phyloP scores from a whole-genome alignment of 2,329 filamentous ascomycete species.

The Phialemoniopsis sp. region DNA sequence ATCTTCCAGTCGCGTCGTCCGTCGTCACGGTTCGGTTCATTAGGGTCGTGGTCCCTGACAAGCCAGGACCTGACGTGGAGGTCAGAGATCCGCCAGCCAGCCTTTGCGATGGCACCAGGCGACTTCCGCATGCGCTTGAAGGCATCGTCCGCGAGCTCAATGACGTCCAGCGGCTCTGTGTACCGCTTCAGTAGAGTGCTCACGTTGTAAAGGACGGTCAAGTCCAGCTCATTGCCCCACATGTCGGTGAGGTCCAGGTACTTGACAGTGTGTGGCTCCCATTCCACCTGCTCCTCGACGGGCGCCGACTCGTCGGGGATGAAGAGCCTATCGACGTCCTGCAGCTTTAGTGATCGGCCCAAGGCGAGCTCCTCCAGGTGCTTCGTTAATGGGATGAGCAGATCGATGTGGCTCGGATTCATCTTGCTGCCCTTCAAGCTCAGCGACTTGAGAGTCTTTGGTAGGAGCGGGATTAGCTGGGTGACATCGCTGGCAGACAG shows the following conservation, averaged over 20 bases:
- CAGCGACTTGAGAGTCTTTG: conserved; percentile 64
- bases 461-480: conserved; percentile 61
- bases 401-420: conserved; percentile 57
- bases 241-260: conserved; percentile 78
- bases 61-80: conserved; percentile 64
- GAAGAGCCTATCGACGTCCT: conserved; percentile 64
- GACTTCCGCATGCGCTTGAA: conserved; percentile 62
- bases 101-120: conserved; percentile 51
- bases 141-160: conserved; percentile 69
- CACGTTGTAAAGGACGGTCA: conserved; percentile 44
- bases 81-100: conserved; percentile 70
- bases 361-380: conserved; percentile 74
- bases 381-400: conserved; percentile 62
- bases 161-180: conserved; percentile 67
- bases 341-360: conserved; percentile 61
- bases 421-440: conserved; percentile 74
- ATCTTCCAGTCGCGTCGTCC: conserved; percentile 71
- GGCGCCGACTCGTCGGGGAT: conserved; percentile 36
- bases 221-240: conserved; percentile 54
- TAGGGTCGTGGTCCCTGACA: conserved; percentile 48
- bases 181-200: conserved; percentile 53
- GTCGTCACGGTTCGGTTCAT: conserved; percentile 44
- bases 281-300: conserved; percentile 29
- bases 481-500: conserved; percentile 63
- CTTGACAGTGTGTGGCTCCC: conserved; percentile 58